Evolutionary conservation across 176 grass and related monocot species (phyloP), one percentile per base, ranked within the genome.

Genomic region (Tillandsia fasciculata): DNA sequence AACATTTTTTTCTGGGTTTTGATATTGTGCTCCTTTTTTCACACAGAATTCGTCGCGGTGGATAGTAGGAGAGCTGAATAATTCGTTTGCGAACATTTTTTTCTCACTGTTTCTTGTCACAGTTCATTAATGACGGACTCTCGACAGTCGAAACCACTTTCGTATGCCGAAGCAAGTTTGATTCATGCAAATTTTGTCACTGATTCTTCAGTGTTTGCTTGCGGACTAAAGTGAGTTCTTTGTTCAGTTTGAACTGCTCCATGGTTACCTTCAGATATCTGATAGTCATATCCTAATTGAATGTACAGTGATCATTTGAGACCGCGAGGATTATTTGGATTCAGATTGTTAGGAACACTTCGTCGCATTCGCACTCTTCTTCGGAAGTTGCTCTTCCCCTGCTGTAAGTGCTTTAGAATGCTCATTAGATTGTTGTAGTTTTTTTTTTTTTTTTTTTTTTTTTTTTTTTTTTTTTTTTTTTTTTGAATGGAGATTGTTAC

Each of bases 361-460:
- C 12, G 90, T 94, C 53, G 93, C 90, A 10, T 99, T 94, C 61
- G 90, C 90, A 27, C 87, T 99, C 29, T 94, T 90, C 14, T 94
- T 89, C 63, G 94, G 89, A 0, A 99, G 90, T 71, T 88, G 87
- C 84, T 99, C 94, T 50, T 99, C 94, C 48, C 94, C 94, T 5
- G 86, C 82, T 20, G 94, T 97, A 92, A 81, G 83, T 75, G 8
- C 54, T 58, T 20, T 18, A 59, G 56, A 59, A 33, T 18, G 22
- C n/a, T 58, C 18, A 20, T 8, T 59, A 59, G 56, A 22, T 59
- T 59, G 56, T 33, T 33, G 3, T 33, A 33, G 29, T 33, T 33
- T 33, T 53, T n/a, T 53, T n/a, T 3, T 33, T 33, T 33, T 53
- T n/a, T 3, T 33, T 33, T 33, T 0, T 33, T 3, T 5, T 53